Evolutionary conservation across 139 green algal species (phyloP).

Genomic region (Desmodesmus armatus): DNA sequence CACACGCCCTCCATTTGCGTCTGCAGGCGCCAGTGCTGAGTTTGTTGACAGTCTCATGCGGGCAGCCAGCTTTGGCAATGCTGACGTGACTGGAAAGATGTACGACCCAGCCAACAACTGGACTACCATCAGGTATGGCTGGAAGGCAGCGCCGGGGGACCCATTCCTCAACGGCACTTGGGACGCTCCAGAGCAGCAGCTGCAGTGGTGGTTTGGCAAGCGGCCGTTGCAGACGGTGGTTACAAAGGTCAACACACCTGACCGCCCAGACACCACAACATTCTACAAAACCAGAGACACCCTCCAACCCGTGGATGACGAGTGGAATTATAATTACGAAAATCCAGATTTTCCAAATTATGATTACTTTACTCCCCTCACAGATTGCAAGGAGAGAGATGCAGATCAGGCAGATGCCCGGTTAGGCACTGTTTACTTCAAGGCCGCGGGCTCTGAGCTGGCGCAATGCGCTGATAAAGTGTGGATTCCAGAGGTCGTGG

Average conservation of each 20-base stretch:
- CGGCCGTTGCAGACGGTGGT: too few relatives aligned
- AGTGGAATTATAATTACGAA: background rate
- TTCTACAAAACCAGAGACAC: background rate
- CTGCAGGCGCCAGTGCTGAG: background rate
- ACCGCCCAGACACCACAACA: background rate
- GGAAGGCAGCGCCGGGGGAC: too few relatives aligned
- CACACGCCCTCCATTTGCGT: too few relatives aligned
- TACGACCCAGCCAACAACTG: slow-evolving; percentile 14
- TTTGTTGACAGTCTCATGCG: slow-evolving; percentile 23
- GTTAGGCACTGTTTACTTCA: too few relatives aligned
- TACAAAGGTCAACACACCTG: too few relatives aligned
- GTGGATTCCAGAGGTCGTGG: too few relatives aligned
- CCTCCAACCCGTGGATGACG: background rate
- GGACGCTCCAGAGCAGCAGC: slow-evolving; percentile 9
- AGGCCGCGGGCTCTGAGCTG: too few relatives aligned
- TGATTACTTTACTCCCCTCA: background rate
- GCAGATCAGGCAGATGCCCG: too few relatives aligned
- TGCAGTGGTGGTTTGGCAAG: slow-evolving; percentile 33
- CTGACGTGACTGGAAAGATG: background rate
- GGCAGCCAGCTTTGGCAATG: background rate
- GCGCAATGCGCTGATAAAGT: too few relatives aligned
- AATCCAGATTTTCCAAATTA: background rate
- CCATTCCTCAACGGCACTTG: background rate
- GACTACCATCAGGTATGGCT: background rate
- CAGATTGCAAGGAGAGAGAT: too few relatives aligned